phyloP scores from a whole-genome alignment of 345 rosid genomes.

The Populus alba region DNA sequence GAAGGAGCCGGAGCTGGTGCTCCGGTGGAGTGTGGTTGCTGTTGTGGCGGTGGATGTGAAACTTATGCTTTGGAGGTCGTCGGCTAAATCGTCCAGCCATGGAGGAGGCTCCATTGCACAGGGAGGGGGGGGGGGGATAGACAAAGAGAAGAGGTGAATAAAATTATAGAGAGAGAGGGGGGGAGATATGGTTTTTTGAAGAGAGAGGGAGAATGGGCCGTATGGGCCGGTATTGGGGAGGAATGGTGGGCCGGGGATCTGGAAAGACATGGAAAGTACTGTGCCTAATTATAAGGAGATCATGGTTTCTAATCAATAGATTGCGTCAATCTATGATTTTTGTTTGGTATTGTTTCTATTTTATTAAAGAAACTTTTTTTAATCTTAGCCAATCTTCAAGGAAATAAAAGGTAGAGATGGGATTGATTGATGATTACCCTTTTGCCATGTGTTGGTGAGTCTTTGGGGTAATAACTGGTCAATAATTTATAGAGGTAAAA shows the following conservation, averaged over 20 bases:
- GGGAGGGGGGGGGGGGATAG: neutral
- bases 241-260: neutral
- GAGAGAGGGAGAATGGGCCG: slow-evolving; percentile 4
- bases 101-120: slow-evolving; percentile 18
- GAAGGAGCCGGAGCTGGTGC: slow-evolving; percentile 68
- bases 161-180: no score
- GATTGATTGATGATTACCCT: neutral
- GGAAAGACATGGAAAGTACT: neutral
- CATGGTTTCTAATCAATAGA: neutral
- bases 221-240: neutral
- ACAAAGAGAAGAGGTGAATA: neutral
- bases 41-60: slow-evolving; percentile 65
- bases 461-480: neutral
- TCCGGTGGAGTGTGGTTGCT: slow-evolving; percentile 63
- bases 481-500: neutral
- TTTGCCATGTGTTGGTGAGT: neutral
- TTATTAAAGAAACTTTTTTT: no score
- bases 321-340: neutral
- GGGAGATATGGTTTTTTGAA: slow-evolving; percentile 7
- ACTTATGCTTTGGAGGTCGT: slow-evolving; percentile 88
- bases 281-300: neutral
- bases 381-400: no score
- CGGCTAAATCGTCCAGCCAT: slow-evolving; percentile 57
- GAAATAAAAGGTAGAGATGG: neutral
- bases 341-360: neutral